phyloP scores from a whole-genome alignment of 352 stramenopile species.

The Globisporangium ultimum region DNA sequence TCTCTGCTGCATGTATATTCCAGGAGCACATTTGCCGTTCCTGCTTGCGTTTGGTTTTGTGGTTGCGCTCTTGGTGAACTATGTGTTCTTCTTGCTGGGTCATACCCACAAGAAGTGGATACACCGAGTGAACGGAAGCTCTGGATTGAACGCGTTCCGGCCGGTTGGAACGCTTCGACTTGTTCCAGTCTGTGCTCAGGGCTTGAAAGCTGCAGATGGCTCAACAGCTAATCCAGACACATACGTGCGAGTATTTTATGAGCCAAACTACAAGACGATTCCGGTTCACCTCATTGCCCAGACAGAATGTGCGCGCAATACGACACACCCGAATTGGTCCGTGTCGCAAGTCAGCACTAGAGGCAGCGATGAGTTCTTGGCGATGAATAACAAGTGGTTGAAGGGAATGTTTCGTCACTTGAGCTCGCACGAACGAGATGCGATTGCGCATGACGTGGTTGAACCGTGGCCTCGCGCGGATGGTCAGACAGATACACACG shows the following conservation, averaged over 20 bases:
- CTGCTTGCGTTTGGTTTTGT: conserved; percentile 1
- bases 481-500: conserved; percentile 19
- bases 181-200: conserved; percentile 16
- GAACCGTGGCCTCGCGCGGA: conserved; percentile 24
- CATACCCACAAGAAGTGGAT: conserved; percentile 28
- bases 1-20: conserved; percentile 15
- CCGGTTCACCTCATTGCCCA: conserved; percentile 27
- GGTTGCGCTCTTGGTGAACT: conserved; percentile 17
- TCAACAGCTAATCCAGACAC: conserved; percentile 12
- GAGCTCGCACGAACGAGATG: conserved; percentile 17
- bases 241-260: conserved; percentile 32
- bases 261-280: conserved; percentile 37
- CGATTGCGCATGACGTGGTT: conserved; percentile 27
- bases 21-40: conserved; percentile 15
- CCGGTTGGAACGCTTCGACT: conserved; percentile 30
- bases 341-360: conserved; percentile 9
- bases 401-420: conserved; percentile 21
- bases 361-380: conserved; percentile 15
- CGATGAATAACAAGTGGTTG: conserved; percentile 23
- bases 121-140: conserved; percentile 11
- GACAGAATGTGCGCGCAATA: conserved; percentile 20
- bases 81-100: conserved; percentile 13
- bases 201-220: neutral
- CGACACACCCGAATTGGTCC: conserved; percentile 20
- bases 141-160: conserved; percentile 22